Evolutionary conservation across 2,329 filamentous ascomycete genomes (phyloP).

Genomic region (Xylariaceae sp.): DNA sequence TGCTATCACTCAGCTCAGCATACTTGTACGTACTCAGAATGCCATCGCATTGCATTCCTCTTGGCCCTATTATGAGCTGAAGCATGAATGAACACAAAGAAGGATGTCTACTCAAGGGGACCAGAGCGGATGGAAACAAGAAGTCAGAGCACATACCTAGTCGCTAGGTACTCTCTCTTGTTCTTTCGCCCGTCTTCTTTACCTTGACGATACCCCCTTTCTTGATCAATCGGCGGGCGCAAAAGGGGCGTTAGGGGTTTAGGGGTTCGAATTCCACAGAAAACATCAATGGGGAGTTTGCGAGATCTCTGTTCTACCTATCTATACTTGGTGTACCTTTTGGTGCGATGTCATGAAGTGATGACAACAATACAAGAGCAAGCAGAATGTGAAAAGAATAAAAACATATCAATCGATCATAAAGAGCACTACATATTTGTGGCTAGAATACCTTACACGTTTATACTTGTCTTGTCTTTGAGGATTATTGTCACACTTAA

Average conservation of each 20-base stretch:
- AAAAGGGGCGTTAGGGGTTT: conserved; percentile 4
- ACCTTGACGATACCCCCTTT: conserved; percentile 18
- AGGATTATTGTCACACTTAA: no score
- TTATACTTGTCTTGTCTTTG: no score
- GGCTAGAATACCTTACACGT: no score
- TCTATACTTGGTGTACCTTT: neutral
- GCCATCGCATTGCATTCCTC: neutral
- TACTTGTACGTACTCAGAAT: neutral
- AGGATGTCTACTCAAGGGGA: neutral
- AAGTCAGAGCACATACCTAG: neutral
- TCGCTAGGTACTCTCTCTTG: neutral
- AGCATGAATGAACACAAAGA: neutral
- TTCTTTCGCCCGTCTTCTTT: neutral
- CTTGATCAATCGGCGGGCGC: conserved; percentile 12
- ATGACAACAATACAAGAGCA: conserved; percentile 3
- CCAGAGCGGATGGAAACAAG: neutral
- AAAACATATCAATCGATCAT: no score
- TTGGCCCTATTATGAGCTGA: neutral
- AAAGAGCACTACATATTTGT: no score
- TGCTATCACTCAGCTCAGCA: neutral
- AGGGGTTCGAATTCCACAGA: neutral
- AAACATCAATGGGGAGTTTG: conserved; percentile 1
- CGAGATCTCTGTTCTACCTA: neutral
- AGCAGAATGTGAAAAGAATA: neutral
- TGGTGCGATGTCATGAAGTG: conserved; percentile 2